Conservation (phyloP, 2,329 filamentous ascomycete species). For the Fusarium floridanum region DNA sequence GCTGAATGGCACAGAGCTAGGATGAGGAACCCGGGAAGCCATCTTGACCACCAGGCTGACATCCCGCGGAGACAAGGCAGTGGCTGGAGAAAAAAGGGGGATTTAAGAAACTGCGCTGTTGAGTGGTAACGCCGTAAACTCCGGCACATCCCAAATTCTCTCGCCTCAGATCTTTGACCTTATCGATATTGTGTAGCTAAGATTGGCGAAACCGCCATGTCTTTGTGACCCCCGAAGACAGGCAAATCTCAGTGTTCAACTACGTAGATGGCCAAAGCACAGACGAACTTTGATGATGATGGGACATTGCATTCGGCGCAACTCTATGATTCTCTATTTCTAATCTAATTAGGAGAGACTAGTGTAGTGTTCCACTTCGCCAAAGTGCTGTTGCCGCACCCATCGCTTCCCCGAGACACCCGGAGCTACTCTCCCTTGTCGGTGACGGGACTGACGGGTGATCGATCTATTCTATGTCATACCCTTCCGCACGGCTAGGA, state of each 20-base stretch:
- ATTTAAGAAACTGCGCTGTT: background rate
- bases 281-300: background rate
- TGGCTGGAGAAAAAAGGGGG: background rate
- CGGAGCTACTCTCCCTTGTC: background rate
- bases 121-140: background rate
- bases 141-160: background rate
- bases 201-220: background rate
- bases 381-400: background rate
- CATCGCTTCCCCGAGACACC: background rate
- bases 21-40: background rate
- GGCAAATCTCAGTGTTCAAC: background rate
- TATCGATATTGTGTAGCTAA: too few species aligned
- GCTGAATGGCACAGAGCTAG: background rate
- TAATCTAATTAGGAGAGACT: background rate
- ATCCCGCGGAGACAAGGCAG: background rate
- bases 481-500: background rate
- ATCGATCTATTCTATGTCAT: background rate
- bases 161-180: background rate
- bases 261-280: background rate
- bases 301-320: background rate
- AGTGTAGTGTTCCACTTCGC: background rate
- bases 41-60: background rate
- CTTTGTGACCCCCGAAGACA: background rate
- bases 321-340: background rate
- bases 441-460: background rate